A percentile compares a stretch with the other conserved stretches of the same genome.
Conservation (phyloP, 768 basidiomycete genomes). For the Suillus spraguei region DNA sequence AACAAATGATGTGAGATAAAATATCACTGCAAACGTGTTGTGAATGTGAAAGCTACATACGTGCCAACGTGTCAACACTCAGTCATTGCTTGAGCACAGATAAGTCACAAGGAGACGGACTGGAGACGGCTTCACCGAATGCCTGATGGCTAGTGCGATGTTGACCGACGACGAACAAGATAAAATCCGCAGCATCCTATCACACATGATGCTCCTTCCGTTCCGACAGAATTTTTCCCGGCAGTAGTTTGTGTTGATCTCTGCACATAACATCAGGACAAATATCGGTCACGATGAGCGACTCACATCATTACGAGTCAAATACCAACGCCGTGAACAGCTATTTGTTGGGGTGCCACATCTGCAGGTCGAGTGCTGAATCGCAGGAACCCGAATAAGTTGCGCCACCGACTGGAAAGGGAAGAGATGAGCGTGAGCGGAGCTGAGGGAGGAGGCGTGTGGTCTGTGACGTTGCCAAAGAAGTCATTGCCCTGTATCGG, state of each 20-base stretch:
- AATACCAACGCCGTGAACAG: neutral
- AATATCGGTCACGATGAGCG: neutral
- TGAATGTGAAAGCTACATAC: neutral
- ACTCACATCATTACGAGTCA: neutral
- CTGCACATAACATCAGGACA: neutral
- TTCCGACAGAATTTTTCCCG: neutral
- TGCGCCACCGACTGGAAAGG: neutral
- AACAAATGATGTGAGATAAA: neutral
- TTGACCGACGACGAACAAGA: neutral
- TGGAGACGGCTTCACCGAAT: neutral
- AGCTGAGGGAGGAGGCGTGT: neutral
- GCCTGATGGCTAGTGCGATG: neutral
- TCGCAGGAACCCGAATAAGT: constrained; percentile 1
- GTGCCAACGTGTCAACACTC: neutral
- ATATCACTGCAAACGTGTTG: neutral
- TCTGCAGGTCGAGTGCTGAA: neutral
- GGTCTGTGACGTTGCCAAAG: neutral
- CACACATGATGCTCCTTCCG: neutral
- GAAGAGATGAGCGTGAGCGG: neutral
- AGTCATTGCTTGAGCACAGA: neutral
- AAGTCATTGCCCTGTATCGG: neutral
- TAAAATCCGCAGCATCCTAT: neutral
- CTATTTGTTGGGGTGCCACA: neutral
- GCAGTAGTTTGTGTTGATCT: neutral
- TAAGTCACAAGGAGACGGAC: neutral